phyloP scores from a whole-genome alignment of 1,284 basidiomycete genomes.

The Fistulinella staudtii region DNA sequence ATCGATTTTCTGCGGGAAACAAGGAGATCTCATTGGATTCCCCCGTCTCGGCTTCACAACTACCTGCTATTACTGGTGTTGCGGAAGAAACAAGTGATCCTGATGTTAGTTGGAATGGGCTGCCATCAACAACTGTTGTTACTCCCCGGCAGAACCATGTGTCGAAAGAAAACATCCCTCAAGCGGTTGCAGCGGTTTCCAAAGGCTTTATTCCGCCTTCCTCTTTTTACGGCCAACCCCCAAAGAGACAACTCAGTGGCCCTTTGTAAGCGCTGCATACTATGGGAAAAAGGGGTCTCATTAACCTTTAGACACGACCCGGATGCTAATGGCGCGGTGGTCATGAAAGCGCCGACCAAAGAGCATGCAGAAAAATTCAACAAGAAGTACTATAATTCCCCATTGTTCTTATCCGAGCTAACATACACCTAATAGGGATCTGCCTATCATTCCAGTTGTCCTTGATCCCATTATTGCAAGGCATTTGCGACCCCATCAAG shows the following conservation, averaged over 20 bases:
- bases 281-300: constrained; percentile 1
- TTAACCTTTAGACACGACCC: constrained; percentile 61
- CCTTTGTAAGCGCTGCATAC: constrained; percentile 47
- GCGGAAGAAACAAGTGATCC: constrained; percentile 26
- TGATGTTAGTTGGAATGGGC: constrained; percentile 7
- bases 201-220: constrained; percentile 52
- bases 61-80: constrained; percentile 45
- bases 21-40: constrained; percentile 63
- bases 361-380: constrained; percentile 68
- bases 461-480: constrained; percentile 85
- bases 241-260: constrained; percentile 44
- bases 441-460: constrained; percentile 79
- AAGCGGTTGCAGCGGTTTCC: not conserved
- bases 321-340: constrained; percentile 68
- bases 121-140: not conserved
- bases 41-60: constrained; percentile 43
- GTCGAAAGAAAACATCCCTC: constrained; percentile 27
- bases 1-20: constrained; percentile 47
- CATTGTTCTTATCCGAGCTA: constrained; percentile 6
- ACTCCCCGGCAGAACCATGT: constrained; percentile 4
- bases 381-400: constrained; percentile 50
- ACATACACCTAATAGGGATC: constrained; percentile 38
- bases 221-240: constrained; percentile 53
- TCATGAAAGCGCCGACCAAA: constrained; percentile 79
- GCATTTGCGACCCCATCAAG: constrained; percentile 85